These are phyloP conservation scores for Barnettozyma vustinii DNA, from an alignment of 805 yeast species.

Conservation along the genomic window DNA sequence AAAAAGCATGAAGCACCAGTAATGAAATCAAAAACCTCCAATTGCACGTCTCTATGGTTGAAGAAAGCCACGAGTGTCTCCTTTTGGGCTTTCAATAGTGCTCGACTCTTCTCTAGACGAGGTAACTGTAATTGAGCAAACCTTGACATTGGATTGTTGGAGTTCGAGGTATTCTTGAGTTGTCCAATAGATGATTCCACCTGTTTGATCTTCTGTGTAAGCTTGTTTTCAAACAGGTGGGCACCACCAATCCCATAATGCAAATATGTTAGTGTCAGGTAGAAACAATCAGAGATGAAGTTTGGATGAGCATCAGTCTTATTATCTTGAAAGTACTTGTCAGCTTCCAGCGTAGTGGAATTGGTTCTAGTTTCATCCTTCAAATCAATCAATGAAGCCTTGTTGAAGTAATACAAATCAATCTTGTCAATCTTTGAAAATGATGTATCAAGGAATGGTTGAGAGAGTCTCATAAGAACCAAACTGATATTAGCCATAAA, in stretches of 20 bases:
- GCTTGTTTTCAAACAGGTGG: conserved; percentile 47
- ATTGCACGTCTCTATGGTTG: conserved; percentile 48
- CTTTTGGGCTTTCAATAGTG: conserved; percentile 37
- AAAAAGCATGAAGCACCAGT: conserved; percentile 72
- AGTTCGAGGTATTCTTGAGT: conserved; percentile 11
- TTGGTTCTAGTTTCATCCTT: conserved; percentile 79
- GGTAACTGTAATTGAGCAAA: conserved; percentile 41
- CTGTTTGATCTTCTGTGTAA: conserved; percentile 45
- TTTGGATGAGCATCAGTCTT: conserved; percentile 43
- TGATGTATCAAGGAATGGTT: conserved; percentile 73
- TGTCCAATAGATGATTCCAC: conserved; percentile 35
- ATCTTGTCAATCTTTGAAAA: conserved; percentile 72
- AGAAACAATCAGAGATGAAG: conserved; percentile 91
- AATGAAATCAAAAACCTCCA: conserved; percentile 69
- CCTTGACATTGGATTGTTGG: conserved; percentile 24
- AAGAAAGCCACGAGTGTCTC: conserved; percentile 62
- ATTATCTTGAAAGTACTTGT: conserved; percentile 43
- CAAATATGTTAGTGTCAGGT: conserved; percentile 66
- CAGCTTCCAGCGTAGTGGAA: conserved; percentile 67
- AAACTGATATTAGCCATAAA: conserved; percentile 73
- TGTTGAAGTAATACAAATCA: conserved; percentile 61
- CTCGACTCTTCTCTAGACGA: conserved; percentile 39
- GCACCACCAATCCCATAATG: conserved; percentile 90
- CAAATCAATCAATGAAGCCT: conserved; percentile 52
- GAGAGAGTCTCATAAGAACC: conserved; percentile 64